Conservation (phyloP, 768 basidiomycete species). For the Suillus lakei region DNA sequence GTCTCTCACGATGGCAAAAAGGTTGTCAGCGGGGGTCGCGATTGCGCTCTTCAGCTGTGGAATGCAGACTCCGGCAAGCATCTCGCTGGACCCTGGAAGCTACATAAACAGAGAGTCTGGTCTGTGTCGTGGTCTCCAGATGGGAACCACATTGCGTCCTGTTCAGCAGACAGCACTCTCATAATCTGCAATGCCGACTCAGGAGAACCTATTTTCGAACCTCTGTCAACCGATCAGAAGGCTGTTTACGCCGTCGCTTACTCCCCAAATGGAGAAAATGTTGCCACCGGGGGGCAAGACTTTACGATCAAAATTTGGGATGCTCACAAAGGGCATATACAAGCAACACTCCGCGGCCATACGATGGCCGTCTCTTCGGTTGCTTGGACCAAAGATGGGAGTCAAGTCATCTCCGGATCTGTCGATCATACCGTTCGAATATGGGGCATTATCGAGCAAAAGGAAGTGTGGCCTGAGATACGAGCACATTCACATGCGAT, state of each 20-base stretch:
- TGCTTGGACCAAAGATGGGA: slow-evolving; percentile 1
- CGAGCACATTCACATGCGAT: neutral
- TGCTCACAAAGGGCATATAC: neutral
- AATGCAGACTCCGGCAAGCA: slow-evolving; percentile 19
- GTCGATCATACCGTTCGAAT: slow-evolving; percentile 1
- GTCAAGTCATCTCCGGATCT: neutral
- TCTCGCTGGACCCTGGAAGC: slow-evolving; percentile 23
- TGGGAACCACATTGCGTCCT: slow-evolving; percentile 22
- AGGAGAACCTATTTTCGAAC: neutral
- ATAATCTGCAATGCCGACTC: neutral
- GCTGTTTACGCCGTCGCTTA: slow-evolving; percentile 27
- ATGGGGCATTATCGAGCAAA: neutral
- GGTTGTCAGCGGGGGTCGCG: slow-evolving; percentile 27
- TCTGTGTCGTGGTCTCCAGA: slow-evolving; percentile 28
- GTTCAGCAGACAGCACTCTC: slow-evolving; percentile 1
- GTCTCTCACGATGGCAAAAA: slow-evolving; percentile 22
- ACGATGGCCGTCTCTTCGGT: neutral
- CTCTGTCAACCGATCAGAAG: slow-evolving; percentile 15
- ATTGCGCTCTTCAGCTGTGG: slow-evolving; percentile 27
- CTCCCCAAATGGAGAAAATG: slow-evolving; percentile 20
- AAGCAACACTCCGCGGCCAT: neutral
- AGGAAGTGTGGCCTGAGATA: neutral
- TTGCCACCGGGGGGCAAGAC: slow-evolving; percentile 27
- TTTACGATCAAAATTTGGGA: slow-evolving; percentile 27
- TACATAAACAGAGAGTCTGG: slow-evolving; percentile 11